Evolutionary conservation across 352 stramenopile genomes (phyloP).

Genomic region (Aphanomyces astaci): DNA sequence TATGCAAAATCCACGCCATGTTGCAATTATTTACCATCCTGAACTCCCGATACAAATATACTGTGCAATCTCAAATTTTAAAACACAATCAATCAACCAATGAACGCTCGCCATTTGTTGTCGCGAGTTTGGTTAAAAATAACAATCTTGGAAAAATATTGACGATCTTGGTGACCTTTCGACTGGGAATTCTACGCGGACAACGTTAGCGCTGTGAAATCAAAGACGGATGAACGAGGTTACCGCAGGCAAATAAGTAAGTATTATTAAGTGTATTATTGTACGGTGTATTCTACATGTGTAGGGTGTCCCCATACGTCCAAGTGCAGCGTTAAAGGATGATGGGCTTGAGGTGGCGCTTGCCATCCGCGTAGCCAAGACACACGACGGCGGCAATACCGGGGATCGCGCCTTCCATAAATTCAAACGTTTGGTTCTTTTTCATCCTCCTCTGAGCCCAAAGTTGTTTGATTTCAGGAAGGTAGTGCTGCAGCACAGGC

Average conservation of each 20-base stretch:
- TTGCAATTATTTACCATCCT: not conserved
- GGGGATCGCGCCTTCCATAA: not conserved
- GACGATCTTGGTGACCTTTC: not conserved
- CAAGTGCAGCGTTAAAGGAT: not conserved
- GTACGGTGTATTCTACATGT: slow-evolving; percentile 8
- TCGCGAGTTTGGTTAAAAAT: not conserved
- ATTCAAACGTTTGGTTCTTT: slow-evolving; percentile 4
- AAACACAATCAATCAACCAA: not conserved
- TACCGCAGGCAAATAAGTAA: too few species aligned
- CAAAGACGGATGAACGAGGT: too few species aligned
- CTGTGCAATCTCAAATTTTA: not conserved
- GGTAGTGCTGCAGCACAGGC: slow-evolving; percentile 6
- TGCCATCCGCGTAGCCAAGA: slow-evolving; percentile 12
- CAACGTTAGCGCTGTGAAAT: too few species aligned
- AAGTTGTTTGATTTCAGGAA: slow-evolving; percentile 13
- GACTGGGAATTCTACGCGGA: too few species aligned
- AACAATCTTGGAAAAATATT: too few species aligned
- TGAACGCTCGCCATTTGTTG: not conserved
- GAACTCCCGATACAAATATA: not conserved
- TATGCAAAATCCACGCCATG: not conserved
- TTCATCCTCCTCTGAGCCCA: slow-evolving; percentile 3
- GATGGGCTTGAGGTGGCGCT: slow-evolving; percentile 13
- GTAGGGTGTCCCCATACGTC: too few species aligned
- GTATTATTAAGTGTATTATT: not conserved
- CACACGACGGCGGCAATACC: slow-evolving; percentile 9